Percentiles rank a stretch among this genome's conserved stretches.
Conservation (phyloP, 108 stramenopile species). For the Cyclotella sp. region DNA sequence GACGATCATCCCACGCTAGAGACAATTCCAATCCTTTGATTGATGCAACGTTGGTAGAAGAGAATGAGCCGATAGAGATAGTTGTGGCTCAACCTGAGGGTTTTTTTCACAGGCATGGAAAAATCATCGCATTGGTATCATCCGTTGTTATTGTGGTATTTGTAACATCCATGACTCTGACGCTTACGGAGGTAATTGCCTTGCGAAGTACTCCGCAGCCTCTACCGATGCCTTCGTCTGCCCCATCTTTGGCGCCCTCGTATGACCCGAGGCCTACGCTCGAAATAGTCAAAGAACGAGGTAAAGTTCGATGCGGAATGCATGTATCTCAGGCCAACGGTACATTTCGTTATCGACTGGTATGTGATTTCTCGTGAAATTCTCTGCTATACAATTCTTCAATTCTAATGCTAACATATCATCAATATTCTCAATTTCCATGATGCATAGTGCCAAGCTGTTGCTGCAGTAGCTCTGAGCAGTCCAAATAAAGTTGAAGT, state of each 20-base stretch:
- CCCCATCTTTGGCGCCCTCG: constrained; percentile 14
- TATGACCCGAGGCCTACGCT: constrained; percentile 18
- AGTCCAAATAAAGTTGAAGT: background rate
- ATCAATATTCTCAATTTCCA: background rate
- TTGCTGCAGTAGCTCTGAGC: constrained; percentile 11
- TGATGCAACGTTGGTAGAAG: constrained; percentile 24
- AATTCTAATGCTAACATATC: background rate
- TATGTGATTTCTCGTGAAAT: background rate
- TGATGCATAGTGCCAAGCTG: constrained; percentile 6
- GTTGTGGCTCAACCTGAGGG: background rate
- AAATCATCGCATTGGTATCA: background rate
- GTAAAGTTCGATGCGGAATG: constrained; percentile 17
- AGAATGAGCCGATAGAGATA: background rate
- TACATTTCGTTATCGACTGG: constrained; percentile 9
- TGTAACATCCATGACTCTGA: background rate
- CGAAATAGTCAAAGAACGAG: constrained; percentile 21
- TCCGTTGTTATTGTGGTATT: background rate
- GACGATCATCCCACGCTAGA: background rate
- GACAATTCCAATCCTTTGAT: background rate
- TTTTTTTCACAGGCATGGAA: constrained; percentile 2
- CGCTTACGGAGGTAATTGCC: background rate
- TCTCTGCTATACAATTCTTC: background rate
- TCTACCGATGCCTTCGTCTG: background rate
- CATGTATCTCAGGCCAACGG: background rate
- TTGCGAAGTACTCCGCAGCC: background rate